These are phyloP conservation scores for Cyberlindnera misumaiensis DNA, from an alignment of 805 yeast genomes.

Conservation along the genomic window DNA sequence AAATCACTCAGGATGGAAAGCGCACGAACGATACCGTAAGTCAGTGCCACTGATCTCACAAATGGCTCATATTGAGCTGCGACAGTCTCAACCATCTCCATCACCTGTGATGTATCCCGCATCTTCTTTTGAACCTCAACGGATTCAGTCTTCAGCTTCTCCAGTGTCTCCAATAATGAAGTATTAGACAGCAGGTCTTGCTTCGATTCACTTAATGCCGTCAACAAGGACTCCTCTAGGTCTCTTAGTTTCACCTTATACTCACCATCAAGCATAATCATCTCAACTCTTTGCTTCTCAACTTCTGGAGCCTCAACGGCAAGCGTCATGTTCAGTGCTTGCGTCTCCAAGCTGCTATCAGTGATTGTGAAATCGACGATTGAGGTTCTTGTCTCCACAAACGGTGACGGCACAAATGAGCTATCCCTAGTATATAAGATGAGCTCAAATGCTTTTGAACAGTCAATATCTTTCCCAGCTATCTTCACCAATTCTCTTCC, in stretches of 20 bases:
- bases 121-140: conserved; percentile 45
- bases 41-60: conserved; percentile 45
- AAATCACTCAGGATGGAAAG: conserved; percentile 38
- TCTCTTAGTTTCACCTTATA: conserved; percentile 45
- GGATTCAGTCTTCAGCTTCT: conserved; percentile 59
- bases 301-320: conserved; percentile 57
- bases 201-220: conserved; percentile 46
- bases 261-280: conserved; percentile 51
- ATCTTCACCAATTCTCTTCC: conserved; percentile 58
- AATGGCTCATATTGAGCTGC: conserved; percentile 43
- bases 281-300: conserved; percentile 47
- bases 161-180: conserved; percentile 51
- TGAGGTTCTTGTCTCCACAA: conserved; percentile 55
- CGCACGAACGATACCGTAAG: conserved; percentile 41
- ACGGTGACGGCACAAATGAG: conserved; percentile 38
- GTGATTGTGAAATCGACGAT: conserved; percentile 71
- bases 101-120: conserved; percentile 45
- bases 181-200: conserved; percentile 68
- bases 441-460: conserved; percentile 56
- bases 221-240: conserved; percentile 55
- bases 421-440: conserved; percentile 58
- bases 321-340: conserved; percentile 52
- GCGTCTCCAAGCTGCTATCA: conserved; percentile 53
- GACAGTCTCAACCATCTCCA: conserved; percentile 45
- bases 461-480: conserved; percentile 60